Evolutionary conservation across 192 early-diverging fungal species (phyloP).

Genomic region (Coemansia sp.): DNA sequence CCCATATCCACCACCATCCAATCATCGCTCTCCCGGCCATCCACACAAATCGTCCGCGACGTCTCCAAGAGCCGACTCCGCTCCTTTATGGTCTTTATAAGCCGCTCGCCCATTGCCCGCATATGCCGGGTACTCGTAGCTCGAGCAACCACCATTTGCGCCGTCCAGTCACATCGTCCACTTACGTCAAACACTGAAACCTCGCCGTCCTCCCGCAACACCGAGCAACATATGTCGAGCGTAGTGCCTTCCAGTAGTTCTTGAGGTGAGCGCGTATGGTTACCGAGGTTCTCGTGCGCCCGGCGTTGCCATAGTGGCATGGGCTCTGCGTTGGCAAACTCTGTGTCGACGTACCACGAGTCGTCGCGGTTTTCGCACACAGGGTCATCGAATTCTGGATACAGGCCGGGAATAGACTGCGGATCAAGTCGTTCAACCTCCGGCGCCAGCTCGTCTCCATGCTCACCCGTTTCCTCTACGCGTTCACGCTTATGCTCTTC

Average conservation of each 20-base stretch:
- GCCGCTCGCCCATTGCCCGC: slow-evolving; percentile 43
- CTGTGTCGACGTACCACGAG: slow-evolving; percentile 49
- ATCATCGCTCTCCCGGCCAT: slow-evolving; percentile 52
- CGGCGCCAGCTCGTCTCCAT: slow-evolving; percentile 24
- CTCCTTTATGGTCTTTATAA: slow-evolving; percentile 44
- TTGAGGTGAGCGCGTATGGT: not conserved
- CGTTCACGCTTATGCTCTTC: slow-evolving; percentile 23
- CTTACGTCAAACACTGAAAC: slow-evolving; percentile 30
- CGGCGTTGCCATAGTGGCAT: slow-evolving; percentile 45
- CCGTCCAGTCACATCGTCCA: slow-evolving; percentile 43
- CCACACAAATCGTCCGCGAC: slow-evolving; percentile 21
- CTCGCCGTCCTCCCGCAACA: slow-evolving; percentile 20
- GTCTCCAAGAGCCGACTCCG: slow-evolving; percentile 17
- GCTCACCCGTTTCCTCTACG: not conserved
- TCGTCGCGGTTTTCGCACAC: slow-evolving; percentile 22
- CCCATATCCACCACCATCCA: slow-evolving; percentile 54
- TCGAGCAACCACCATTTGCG: slow-evolving; percentile 31
- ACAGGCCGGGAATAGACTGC: slow-evolving; percentile 33
- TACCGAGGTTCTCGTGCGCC: slow-evolving; percentile 23
- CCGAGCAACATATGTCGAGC: slow-evolving; percentile 34
- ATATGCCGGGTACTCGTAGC: slow-evolving; percentile 53
- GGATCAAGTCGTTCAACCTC: slow-evolving; percentile 47
- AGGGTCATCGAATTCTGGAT: slow-evolving; percentile 27
- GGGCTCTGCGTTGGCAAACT: slow-evolving; percentile 7
- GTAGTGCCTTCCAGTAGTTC: slow-evolving; percentile 19